Percentiles rank a stretch among this genome's conserved stretches.
Evolutionary conservation across 2,329 filamentous ascomycete species (phyloP).

Genomic region (Madurella fahalii): DNA sequence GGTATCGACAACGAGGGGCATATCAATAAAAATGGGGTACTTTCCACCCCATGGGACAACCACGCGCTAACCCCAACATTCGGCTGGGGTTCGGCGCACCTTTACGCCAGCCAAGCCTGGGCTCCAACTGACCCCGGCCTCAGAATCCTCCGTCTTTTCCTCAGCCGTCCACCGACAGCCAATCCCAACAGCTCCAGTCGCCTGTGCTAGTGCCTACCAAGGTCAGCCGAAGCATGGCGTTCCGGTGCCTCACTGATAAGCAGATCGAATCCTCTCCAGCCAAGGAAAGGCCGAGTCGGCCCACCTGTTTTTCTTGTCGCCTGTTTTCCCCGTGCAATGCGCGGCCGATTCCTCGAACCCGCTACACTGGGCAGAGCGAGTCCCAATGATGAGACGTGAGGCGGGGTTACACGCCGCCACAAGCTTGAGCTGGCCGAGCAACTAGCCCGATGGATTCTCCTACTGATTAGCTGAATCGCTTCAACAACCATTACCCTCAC

Average conservation of each 20-base stretch:
- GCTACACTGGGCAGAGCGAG: not conserved
- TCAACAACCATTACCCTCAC: no score
- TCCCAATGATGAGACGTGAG: slow-evolving; percentile 4
- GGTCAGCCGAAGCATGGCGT: not conserved
- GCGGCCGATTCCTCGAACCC: no score
- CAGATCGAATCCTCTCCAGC: not conserved
- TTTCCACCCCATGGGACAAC: no score
- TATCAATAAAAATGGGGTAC: no score
- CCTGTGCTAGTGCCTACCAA: not conserved
- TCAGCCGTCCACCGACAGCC: slow-evolving; percentile 1
- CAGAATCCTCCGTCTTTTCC: not conserved
- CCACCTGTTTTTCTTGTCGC: no score
- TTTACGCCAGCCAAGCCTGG: no score
- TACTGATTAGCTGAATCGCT: not conserved
- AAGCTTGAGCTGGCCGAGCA: not conserved
- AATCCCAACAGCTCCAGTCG: slow-evolving; percentile 1
- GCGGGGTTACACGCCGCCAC: slow-evolving; percentile 1
- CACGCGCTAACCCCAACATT: no score
- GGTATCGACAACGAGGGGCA: no score
- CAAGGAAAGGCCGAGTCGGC: not conserved
- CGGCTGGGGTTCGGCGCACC: no score
- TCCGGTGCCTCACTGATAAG: slow-evolving; percentile 2
- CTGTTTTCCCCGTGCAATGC: no score
- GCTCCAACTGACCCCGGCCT: not conserved
- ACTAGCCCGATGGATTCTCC: not conserved